phyloP scores from a whole-genome alignment of 305 asterid genomes.

The Fraxinus paxiana region DNA sequence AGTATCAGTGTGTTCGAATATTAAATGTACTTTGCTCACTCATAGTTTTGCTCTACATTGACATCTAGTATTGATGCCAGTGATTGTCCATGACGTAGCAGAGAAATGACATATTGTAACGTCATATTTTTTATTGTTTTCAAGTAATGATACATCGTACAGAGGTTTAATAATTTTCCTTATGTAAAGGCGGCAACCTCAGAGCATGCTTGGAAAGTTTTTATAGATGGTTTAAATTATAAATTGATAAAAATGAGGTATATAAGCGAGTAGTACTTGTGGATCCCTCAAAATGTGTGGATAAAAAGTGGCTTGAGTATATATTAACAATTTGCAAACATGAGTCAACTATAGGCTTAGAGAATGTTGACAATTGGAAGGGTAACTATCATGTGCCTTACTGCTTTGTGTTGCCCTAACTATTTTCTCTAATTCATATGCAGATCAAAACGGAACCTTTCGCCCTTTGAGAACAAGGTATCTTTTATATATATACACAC shows the following conservation, averaged over 20 bases:
- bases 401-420: constrained; percentile 1
- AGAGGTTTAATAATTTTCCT: not conserved
- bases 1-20: not conserved
- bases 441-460: constrained; percentile 66
- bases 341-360: not conserved
- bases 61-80: not conserved
- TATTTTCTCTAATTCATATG: constrained; percentile 14
- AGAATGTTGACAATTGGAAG: not conserved
- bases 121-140: not conserved
- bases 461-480: constrained; percentile 65
- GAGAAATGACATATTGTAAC: not conserved
- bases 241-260: not conserved
- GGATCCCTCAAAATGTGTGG: not conserved
- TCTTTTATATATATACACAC: not conserved
- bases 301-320: not conserved
- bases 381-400: not conserved
- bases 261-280: not conserved
- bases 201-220: not conserved
- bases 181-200: not conserved
- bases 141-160: not conserved
- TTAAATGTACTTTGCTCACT: not conserved
- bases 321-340: not conserved
- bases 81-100: constrained; percentile 10
- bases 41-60: not conserved
- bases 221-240: not conserved